phyloP scores from a whole-genome alignment of 768 basidiomycete species.

The Pulveroboletus sp. region DNA sequence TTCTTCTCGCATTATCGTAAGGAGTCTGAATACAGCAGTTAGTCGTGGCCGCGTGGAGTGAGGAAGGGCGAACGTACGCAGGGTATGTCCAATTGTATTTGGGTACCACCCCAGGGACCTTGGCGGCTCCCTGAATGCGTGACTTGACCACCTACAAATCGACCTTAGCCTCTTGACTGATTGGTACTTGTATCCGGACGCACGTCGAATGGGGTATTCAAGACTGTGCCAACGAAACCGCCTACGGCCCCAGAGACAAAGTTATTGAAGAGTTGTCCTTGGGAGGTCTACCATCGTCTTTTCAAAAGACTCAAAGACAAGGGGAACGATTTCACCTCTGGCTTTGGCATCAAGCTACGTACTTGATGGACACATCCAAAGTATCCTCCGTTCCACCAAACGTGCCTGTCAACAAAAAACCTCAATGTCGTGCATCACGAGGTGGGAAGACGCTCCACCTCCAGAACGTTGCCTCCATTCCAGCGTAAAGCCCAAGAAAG shows the following conservation, averaged over 20 bases:
- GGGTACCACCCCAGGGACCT: constrained; percentile 62
- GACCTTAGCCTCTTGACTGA: not conserved
- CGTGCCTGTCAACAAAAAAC: constrained; percentile 44
- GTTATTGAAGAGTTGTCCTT: constrained; percentile 80
- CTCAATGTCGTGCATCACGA: not conserved
- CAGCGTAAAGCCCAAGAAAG: constrained; percentile 79
- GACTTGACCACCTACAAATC: constrained; percentile 82
- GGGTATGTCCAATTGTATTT: constrained; percentile 98
- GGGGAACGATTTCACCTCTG: constrained; percentile 53
- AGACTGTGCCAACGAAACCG: constrained; percentile 79
- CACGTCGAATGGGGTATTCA: constrained; percentile 85
- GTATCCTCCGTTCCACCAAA: constrained; percentile 95
- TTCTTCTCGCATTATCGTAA: constrained; percentile 82
- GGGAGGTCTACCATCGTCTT: constrained; percentile 43
- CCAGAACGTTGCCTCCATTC: constrained; percentile 99
- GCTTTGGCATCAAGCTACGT: constrained; percentile 71
- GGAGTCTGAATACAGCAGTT: constrained; percentile 37
- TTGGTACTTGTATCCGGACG: constrained; percentile 4
- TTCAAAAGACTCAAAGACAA: not conserved
- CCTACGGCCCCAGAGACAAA: constrained; percentile 88
- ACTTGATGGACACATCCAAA: constrained; percentile 92
- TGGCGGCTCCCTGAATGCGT: constrained; percentile 77
- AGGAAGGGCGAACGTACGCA: constrained; percentile 37
- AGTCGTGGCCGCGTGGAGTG: not conserved
- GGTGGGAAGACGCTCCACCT: constrained; percentile 43